A percentile compares a stretch with the other conserved stretches of the same genome.
Conservation (phyloP, 495 filamentous ascomycete species). For the Aspergillus sparsus region DNA sequence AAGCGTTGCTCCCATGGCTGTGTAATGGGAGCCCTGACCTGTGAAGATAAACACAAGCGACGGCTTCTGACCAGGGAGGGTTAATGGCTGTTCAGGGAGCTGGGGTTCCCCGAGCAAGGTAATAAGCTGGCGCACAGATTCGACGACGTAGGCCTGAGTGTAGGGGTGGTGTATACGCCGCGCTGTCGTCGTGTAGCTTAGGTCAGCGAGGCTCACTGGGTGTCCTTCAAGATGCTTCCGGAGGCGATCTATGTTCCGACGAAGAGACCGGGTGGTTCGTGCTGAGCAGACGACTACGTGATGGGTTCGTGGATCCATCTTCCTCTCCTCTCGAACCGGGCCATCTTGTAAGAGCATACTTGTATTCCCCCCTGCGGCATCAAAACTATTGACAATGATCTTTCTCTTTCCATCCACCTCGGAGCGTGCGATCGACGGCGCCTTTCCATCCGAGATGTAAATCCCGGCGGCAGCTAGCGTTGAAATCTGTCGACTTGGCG, state of each 20-base stretch:
- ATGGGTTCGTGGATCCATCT: constrained; percentile 1
- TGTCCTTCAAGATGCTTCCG: constrained; percentile 52
- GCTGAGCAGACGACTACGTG: constrained; percentile 34
- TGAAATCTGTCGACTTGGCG: constrained; percentile 28
- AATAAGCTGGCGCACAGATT: neutral
- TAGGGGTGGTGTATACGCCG: constrained; percentile 62
- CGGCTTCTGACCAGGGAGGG: neutral
- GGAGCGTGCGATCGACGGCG: neutral
- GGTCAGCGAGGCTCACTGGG: constrained; percentile 47
- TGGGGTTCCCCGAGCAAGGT: neutral
- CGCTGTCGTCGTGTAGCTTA: constrained; percentile 75
- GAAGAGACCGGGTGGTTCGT: constrained; percentile 26
- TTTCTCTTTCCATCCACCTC: constrained; percentile 1
- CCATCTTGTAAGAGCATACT: constrained; percentile 11
- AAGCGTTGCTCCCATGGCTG: constrained; percentile 28
- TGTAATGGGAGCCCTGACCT: constrained; percentile 66
- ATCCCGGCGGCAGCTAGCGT: constrained; percentile 36
- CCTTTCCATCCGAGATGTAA: constrained; percentile 23
- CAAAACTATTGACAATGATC: constrained; percentile 35
- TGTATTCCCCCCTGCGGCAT: constrained; percentile 9
- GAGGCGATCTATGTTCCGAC: constrained; percentile 32
- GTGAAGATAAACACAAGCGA: constrained; percentile 64
- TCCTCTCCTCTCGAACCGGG: neutral
- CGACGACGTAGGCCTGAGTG: constrained; percentile 1
- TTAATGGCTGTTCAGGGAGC: neutral